Evolutionary conservation across 1,284 basidiomycete genomes (phyloP), one percentile per base, ranked within the genome.

Genomic region (Trichosporon sp.): DNA sequence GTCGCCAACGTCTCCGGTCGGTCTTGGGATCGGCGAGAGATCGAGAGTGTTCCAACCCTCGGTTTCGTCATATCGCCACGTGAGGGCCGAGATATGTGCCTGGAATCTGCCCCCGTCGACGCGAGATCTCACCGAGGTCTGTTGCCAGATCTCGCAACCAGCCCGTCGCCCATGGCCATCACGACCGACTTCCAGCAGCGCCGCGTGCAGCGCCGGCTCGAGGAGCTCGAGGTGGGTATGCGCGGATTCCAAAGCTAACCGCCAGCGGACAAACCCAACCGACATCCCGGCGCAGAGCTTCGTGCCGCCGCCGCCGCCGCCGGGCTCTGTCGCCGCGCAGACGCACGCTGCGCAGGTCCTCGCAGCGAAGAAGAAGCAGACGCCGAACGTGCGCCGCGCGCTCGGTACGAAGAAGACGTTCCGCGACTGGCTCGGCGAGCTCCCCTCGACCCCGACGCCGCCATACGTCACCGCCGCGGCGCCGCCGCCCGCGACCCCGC

Each of bases 361-460:
- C 12, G 65, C 67, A 21, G 65, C 71, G 5, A 81, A 80, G 75
- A 83, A 82, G 76, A 79, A 79, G 66, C 81, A 82, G 60, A 76
- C 77, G 1, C 75, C 76, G 12, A 83, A 83, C 73, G 81, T 83
- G 1, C 68, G 79, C 35, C 76, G 75, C 67, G 77, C 82, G 7
- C 69, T 83, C 64, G 79, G 78, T 38, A 74, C 73, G 29, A 78
- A 78, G 66, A 83, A 83, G 66, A 74, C 70, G 13, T 67, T 81
- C n/a, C 77, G 78, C 65, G 81, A 82, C 68, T 83, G 81, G 79
- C 63, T 83, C 25, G 79, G 79, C 29, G 81, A 83, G 68, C 72
- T 82, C 44, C 80, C 80, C 0, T 29, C 72, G 0, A 65, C 70
- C 0, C 78, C 79, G 1, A 70, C 68, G 2, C 77, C 77, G 23